phyloP scores from a whole-genome alignment of 1,139 yeast genomes.

The Candida neerlandica region DNA sequence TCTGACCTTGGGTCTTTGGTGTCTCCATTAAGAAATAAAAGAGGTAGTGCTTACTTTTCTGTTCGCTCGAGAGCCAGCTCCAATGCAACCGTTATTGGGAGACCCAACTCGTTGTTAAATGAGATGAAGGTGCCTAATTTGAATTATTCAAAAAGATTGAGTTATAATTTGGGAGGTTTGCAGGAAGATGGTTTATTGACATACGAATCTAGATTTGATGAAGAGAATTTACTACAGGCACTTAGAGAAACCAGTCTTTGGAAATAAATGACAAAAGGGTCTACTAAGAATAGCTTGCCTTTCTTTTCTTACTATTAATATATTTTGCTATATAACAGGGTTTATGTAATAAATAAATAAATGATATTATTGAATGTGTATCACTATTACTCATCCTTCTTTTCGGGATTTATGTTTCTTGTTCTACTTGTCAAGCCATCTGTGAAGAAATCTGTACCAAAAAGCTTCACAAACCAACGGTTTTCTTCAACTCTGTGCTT shows the following conservation, averaged over 20 bases:
- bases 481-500: conserved; percentile 44
- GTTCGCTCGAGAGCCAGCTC: conserved; percentile 10
- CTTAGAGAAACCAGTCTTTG: conserved; percentile 27
- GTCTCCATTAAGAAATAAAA: conserved; percentile 7
- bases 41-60: conserved; percentile 5
- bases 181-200: conserved; percentile 22
- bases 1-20: conserved; percentile 1
- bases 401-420: conserved; percentile 23
- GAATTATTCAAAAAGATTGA: conserved; percentile 13
- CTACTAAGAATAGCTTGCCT: background rate
- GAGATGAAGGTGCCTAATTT: conserved; percentile 18
- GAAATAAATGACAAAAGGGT: conserved; percentile 20
- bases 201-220: conserved; percentile 40
- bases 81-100: conserved; percentile 15
- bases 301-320: no score
- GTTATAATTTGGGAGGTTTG: conserved; percentile 28
- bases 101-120: conserved; percentile 15
- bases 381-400: conserved; percentile 3
- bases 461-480: conserved; percentile 40
- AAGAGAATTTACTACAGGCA: conserved; percentile 34
- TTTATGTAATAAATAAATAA: conserved; percentile 6
- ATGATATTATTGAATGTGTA: background rate
- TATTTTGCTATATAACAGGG: conserved; percentile 2
- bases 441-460: conserved; percentile 47
- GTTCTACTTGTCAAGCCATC: conserved; percentile 52